These are phyloP conservation scores for Rhytidhysteron rufulum DNA, from an alignment of 2,329 filamentous ascomycete species.

Conservation along the genomic window DNA sequence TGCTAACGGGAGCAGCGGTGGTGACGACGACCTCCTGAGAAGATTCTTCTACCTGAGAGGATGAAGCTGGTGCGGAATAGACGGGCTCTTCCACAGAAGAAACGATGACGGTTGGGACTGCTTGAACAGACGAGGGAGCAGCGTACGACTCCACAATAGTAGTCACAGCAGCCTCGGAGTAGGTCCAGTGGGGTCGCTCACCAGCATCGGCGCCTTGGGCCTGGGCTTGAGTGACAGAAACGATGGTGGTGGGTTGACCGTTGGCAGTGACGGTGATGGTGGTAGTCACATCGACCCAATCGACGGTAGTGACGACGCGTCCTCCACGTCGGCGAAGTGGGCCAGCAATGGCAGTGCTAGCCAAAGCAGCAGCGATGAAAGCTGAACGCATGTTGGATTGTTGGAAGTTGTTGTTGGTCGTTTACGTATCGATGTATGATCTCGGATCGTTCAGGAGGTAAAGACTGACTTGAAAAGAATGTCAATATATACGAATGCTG, in stretches of 20 bases:
- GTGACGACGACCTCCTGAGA: background rate
- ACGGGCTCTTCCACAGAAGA: conserved; percentile 4
- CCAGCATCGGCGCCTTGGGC: background rate
- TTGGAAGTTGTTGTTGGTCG: conserved; percentile 13
- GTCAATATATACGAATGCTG: conserved; percentile 6
- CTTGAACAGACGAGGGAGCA: background rate
- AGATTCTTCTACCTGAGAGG: conserved; percentile 3
- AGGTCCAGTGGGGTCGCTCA: background rate
- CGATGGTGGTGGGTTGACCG: background rate
- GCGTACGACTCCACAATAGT: background rate
- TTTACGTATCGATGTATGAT: conserved; percentile 9
- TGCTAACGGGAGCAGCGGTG: background rate
- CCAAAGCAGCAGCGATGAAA: conserved; percentile 31
- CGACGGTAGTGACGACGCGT: conserved; percentile 13
- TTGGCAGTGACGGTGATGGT: background rate
- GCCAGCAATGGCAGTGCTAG: conserved; percentile 30
- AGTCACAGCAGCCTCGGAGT: background rate
- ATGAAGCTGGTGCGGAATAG: conserved; percentile 5
- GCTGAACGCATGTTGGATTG: conserved; percentile 32
- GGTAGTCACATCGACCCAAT: conserved; percentile 1
- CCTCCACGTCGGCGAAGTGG: conserved; percentile 24
- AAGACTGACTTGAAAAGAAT: conserved; percentile 8
- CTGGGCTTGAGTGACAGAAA: background rate
- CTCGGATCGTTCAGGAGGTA: conserved; percentile 14
- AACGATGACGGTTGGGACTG: background rate